Evolutionary conservation across 768 basidiomycete genomes (phyloP).

Genomic region (Chalciporus pseudorubinellus): DNA sequence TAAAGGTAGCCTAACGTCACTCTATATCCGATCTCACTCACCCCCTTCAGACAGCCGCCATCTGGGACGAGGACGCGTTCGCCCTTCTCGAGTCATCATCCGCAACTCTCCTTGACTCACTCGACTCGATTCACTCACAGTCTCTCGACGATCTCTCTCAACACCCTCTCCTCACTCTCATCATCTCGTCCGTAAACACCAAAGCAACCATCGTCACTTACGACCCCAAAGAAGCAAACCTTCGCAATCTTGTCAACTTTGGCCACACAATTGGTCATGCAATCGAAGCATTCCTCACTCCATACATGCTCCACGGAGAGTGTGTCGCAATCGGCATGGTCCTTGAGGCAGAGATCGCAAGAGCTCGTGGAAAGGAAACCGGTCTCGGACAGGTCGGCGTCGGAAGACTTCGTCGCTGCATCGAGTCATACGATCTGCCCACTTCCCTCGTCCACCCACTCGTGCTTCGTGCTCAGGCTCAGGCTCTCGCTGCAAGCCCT

Average conservation of each 20-base stretch:
- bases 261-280: constrained; percentile 99
- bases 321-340: constrained; percentile 96
- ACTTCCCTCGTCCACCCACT: constrained; percentile 75
- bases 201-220: constrained; percentile 97
- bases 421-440: constrained; percentile 91
- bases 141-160: constrained; percentile 68
- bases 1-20: no score
- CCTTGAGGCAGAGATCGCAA: constrained; percentile 90
- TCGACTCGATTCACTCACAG: constrained; percentile 53
- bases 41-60: constrained; percentile 98
- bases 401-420: constrained; percentile 81
- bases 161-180: constrained; percentile 87
- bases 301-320: constrained; percentile 92
- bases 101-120: constrained; percentile 81
- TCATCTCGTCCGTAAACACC: constrained; percentile 89
- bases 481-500: constrained; percentile 18
- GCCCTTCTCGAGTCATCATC: constrained; percentile 82
- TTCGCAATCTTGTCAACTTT: constrained; percentile 98
- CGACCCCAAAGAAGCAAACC: constrained; percentile 94
- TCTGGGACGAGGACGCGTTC: constrained; percentile 93
- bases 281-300: constrained; percentile 94
- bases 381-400: constrained; percentile 89
- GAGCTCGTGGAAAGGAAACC: constrained; percentile 61
- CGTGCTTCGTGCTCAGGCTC: constrained; percentile 40
- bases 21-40: no score